phyloP scores from a whole-genome alignment of 2,329 filamentous ascomycete species.

The Aspergillus quadrilineatus region DNA sequence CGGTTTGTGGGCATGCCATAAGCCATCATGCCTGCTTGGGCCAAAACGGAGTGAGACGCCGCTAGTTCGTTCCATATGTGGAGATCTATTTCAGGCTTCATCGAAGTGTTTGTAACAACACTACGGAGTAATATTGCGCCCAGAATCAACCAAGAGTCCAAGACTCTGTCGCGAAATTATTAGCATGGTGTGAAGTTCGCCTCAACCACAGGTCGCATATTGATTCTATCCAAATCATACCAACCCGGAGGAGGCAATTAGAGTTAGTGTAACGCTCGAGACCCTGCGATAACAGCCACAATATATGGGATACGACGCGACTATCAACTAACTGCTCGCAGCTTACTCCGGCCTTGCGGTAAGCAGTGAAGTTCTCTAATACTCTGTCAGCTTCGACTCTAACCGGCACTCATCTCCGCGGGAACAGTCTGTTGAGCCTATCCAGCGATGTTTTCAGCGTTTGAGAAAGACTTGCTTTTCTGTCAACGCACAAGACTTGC shows the following conservation, averaged over 20 bases:
- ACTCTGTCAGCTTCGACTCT: neutral
- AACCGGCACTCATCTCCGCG: neutral
- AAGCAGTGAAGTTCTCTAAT: neutral
- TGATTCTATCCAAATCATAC: neutral
- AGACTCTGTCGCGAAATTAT: neutral
- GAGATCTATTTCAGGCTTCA: neutral
- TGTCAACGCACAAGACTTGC: neutral
- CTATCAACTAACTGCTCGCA: neutral
- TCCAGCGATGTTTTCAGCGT: neutral
- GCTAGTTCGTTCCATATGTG: neutral
- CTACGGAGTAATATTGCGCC: neutral
- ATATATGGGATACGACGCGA: neutral
- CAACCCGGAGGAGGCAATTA: neutral
- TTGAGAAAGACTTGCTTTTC: neutral
- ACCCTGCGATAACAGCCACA: neutral
- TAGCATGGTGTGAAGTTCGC: neutral
- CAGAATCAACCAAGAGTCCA: neutral
- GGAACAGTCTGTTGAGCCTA: neutral
- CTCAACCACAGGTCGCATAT: neutral
- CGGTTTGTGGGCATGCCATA: neutral
- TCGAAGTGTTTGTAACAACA: neutral
- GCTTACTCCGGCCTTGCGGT: neutral
- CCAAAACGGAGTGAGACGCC: neutral
- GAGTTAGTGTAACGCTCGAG: conserved; percentile 8
- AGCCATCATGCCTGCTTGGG: neutral